Percentiles rank a stretch among this genome's conserved stretches.
These are phyloP conservation scores for Cucurbita moschata DNA, from an alignment of 306 rosid genomes.

Conservation along the genomic window DNA sequence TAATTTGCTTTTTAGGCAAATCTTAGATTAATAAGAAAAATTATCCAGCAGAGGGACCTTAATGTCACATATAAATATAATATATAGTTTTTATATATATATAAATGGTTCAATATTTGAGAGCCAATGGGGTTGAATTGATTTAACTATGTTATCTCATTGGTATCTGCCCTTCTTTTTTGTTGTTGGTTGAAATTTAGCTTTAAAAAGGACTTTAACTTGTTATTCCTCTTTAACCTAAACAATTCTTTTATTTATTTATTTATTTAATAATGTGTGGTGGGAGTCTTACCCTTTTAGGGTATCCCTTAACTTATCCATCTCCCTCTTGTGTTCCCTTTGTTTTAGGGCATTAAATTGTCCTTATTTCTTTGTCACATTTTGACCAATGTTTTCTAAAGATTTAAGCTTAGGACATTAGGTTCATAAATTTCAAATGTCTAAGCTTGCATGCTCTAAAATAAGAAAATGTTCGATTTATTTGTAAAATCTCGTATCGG, in stretches of 20 bases:
- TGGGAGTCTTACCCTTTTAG: not conserved
- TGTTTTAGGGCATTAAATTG: not conserved
- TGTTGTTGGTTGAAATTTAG: conserved; percentile 8
- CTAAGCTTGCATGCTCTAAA: not conserved
- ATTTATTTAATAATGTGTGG: not conserved
- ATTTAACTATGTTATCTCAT: conserved; percentile 46
- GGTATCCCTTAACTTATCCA: not conserved
- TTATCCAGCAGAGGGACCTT: not conserved
- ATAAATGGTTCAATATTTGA: not conserved
- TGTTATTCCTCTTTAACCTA: not conserved
- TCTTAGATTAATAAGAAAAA: not conserved
- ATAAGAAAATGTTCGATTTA: not conserved
- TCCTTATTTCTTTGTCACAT: not conserved
- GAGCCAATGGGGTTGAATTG: not conserved
- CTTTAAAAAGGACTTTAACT: not conserved
- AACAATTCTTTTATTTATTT: not conserved
- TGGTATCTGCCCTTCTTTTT: conserved; percentile 20
- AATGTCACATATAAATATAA: not conserved
- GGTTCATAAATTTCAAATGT: not conserved
- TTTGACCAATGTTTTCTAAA: not conserved
- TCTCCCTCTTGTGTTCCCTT: not conserved
- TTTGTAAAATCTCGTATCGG: too few relatives aligned
- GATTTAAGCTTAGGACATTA: not conserved
- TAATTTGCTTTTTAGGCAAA: not conserved
- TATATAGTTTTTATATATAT: not conserved